phyloP scores from a whole-genome alignment of 2,329 filamentous ascomycete species.

The Fusarium devonianum region DNA sequence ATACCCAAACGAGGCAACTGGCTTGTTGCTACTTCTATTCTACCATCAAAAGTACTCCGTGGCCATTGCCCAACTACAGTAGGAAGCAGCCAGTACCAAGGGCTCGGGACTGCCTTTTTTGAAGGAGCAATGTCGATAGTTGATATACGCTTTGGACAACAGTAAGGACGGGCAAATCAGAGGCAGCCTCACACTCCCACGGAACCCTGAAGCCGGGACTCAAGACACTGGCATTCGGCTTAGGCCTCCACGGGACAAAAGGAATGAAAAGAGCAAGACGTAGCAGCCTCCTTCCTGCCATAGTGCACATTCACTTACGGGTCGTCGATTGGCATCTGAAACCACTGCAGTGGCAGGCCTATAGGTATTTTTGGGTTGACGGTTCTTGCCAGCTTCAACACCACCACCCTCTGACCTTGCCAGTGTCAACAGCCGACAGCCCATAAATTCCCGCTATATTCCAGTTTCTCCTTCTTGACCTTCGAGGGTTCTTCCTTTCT shows the following conservation, averaged over 20 bases:
- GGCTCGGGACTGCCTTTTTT: background rate
- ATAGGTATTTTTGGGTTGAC: background rate
- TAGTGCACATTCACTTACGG: background rate
- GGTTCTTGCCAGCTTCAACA: slow-evolving; percentile 16
- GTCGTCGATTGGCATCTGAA: background rate
- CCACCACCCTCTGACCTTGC: background rate
- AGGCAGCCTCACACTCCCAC: no score
- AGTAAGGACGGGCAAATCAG: no score
- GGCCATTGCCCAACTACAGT: background rate
- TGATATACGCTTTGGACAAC: no score
- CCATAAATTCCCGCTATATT: background rate
- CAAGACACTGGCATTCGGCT: no score
- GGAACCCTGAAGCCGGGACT: no score
- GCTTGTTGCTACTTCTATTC: no score
- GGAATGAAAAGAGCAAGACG: background rate
- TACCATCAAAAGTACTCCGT: no score
- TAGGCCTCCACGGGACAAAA: no score
- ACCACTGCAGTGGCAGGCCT: background rate
- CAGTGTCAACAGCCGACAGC: slow-evolving; percentile 3
- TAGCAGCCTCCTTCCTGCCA: background rate
- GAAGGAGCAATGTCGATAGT: background rate
- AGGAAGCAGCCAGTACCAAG: background rate
- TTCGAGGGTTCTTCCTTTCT: slow-evolving; percentile 8
- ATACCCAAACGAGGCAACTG: background rate
- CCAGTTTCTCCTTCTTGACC: slow-evolving; percentile 10